Evolutionary conservation across 495 filamentous ascomycete species (phyloP).

Genomic region (Penicillium silybi): DNA sequence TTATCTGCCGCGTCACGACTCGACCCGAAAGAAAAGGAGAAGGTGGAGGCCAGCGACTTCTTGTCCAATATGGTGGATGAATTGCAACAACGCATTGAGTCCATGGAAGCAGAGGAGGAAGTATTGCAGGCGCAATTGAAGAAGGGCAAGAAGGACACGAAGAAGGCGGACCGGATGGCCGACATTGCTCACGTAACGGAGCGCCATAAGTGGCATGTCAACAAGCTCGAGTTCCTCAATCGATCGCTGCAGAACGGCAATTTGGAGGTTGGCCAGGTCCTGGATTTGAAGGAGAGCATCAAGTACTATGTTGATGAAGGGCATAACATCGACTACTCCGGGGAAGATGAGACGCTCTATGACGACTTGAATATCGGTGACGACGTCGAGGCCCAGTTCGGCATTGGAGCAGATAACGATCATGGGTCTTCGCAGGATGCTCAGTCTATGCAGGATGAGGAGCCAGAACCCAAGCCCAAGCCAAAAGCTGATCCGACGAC

Average conservation of each 20-base stretch:
- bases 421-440: slow-evolving; percentile 91
- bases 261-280: slow-evolving; percentile 79
- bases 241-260: slow-evolving; percentile 89
- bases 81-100: slow-evolving; percentile 87
- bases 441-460: slow-evolving; percentile 85
- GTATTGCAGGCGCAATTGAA: slow-evolving; percentile 82
- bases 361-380: slow-evolving; percentile 90
- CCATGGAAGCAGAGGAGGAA: slow-evolving; percentile 87
- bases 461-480: slow-evolving; percentile 59
- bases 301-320: slow-evolving; percentile 92
- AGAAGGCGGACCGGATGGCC: slow-evolving; percentile 80
- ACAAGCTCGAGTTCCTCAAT: slow-evolving; percentile 85
- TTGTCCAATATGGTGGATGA: slow-evolving; percentile 85
- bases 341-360: slow-evolving; percentile 91
- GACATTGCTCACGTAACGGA: slow-evolving; percentile 82
- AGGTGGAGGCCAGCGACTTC: slow-evolving; percentile 80
- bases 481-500: slow-evolving; percentile 41
- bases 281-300: slow-evolving; percentile 84
- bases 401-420: slow-evolving; percentile 78
- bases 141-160: slow-evolving; percentile 82
- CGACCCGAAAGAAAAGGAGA: slow-evolving; percentile 93
- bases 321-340: slow-evolving; percentile 74
- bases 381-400: slow-evolving; percentile 77
- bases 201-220: slow-evolving; percentile 93
- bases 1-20: slow-evolving; percentile 84